Evolutionary conservation across 106 monocot genomes (phyloP).

Genomic region (Acanthochlamys bracteata): DNA sequence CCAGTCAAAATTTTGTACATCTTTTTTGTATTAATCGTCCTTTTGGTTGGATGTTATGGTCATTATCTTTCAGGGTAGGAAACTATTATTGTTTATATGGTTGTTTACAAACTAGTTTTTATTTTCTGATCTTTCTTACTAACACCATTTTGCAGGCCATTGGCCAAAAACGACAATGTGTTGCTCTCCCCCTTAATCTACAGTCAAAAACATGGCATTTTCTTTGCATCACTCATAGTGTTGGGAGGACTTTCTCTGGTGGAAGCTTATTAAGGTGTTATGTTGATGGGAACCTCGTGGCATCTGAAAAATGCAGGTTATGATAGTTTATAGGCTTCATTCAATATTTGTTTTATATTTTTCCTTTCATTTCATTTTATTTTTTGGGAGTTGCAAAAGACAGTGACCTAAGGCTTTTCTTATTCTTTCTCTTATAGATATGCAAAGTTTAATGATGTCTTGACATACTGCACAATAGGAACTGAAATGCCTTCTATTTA

Average conservation of each 20-base stretch:
- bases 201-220: slow-evolving; percentile 79
- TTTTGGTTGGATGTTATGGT: too few relatives aligned
- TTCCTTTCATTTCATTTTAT: neutral
- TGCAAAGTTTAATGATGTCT: slow-evolving; percentile 64
- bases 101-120: too few relatives aligned
- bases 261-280: slow-evolving; percentile 79
- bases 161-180: slow-evolving; percentile 72
- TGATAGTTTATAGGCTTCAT: neutral
- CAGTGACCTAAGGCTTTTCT: too few relatives aligned
- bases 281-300: slow-evolving; percentile 72
- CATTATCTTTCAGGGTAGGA: too few relatives aligned
- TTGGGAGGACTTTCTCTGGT: slow-evolving; percentile 92
- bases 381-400: neutral
- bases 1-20: too few relatives aligned
- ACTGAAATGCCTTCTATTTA: slow-evolving; percentile 26
- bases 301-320: slow-evolving; percentile 94
- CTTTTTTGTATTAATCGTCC: too few relatives aligned
- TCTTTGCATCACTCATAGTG: slow-evolving; percentile 72
- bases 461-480: slow-evolving; percentile 79
- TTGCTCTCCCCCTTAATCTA: slow-evolving; percentile 51
- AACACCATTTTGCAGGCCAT: slow-evolving; percentile 48
- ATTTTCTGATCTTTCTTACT: too few relatives aligned
- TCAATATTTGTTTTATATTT: neutral
- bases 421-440: slow-evolving; percentile 40
- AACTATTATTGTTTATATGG: too few relatives aligned